Percentiles rank a stretch among this genome's conserved stretches.
These are phyloP conservation scores for Verticillium tricorpus DNA, from an alignment of 2,329 filamentous ascomycete genomes.

Conservation along the genomic window DNA sequence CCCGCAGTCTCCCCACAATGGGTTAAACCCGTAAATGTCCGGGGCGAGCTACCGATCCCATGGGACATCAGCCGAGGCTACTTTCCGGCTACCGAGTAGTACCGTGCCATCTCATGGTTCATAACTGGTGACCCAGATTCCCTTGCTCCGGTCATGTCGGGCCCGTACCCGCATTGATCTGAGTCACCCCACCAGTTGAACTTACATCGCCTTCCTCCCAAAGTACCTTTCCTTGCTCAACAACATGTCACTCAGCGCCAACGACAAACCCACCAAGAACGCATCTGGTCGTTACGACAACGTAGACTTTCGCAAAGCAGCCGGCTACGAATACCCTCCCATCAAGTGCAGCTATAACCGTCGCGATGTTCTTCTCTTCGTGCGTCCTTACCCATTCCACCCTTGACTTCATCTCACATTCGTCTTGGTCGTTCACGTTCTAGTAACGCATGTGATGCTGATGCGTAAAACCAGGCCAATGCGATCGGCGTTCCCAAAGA, in stretches of 20 bases:
- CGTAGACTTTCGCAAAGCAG: slow-evolving; percentile 34
- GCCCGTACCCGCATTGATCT: neutral
- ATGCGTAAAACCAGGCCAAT: slow-evolving; percentile 21
- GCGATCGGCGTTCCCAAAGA: slow-evolving; percentile 31
- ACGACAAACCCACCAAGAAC: slow-evolving; percentile 27
- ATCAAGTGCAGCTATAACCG: slow-evolving; percentile 35
- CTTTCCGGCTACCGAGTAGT: neutral
- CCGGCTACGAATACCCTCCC: slow-evolving; percentile 29
- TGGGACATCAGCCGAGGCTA: neutral
- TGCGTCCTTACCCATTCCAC: slow-evolving; percentile 11
- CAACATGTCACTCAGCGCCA: slow-evolving; percentile 2
- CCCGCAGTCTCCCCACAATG: neutral
- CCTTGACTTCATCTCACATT: too few species aligned
- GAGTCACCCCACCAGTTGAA: neutral
- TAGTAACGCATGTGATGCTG: neutral
- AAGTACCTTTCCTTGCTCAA: too few species aligned
- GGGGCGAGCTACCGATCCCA: neutral
- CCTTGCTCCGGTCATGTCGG: neutral
- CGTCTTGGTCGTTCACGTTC: too few species aligned
- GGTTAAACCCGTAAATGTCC: neutral
- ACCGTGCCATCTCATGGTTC: neutral
- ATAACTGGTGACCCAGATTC: neutral
- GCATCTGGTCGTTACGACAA: slow-evolving; percentile 34
- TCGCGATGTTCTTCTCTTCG: slow-evolving; percentile 37
- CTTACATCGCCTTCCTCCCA: neutral